Evolutionary conservation across 2,329 filamentous ascomycete genomes (phyloP).

Genomic region (Alternaria brassicae): DNA sequence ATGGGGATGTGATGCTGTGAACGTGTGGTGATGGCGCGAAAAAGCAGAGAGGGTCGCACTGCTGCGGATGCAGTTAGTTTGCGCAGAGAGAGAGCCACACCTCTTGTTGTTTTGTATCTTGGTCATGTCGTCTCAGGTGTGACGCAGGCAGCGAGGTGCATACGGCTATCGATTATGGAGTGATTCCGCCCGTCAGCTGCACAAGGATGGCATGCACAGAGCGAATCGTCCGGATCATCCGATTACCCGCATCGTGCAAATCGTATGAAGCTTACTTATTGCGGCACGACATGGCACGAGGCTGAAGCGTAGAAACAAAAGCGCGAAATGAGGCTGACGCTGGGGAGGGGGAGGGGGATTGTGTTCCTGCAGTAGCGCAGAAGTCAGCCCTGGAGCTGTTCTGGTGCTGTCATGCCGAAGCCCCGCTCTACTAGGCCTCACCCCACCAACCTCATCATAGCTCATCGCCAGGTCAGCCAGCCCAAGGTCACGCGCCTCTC

Average conservation of each 20-base stretch:
- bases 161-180: not conserved
- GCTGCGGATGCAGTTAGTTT: not conserved
- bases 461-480: not conserved
- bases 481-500: not conserved
- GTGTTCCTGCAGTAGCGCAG: constrained; percentile 14
- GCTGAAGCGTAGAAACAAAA: not conserved
- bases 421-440: too few relatives aligned
- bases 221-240: too few relatives aligned
- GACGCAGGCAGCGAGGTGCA: constrained; percentile 15
- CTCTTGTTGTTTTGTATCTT: constrained; percentile 5
- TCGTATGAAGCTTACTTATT: constrained; percentile 6
- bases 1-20: not conserved
- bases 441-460: constrained; percentile 6
- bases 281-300: not conserved
- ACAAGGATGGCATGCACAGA: not conserved
- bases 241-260: too few relatives aligned
- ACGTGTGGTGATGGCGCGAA: not conserved
- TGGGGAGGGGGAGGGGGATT: not conserved
- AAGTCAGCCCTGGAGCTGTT: not conserved
- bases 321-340: not conserved
- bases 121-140: constrained; percentile 12
- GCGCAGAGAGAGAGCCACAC: not conserved
- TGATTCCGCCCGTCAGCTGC: not conserved
- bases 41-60: not conserved
- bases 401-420: not conserved